Conservation (phyloP, 2,329 filamentous ascomycete genomes). For the Diaporthe longicolla region DNA sequence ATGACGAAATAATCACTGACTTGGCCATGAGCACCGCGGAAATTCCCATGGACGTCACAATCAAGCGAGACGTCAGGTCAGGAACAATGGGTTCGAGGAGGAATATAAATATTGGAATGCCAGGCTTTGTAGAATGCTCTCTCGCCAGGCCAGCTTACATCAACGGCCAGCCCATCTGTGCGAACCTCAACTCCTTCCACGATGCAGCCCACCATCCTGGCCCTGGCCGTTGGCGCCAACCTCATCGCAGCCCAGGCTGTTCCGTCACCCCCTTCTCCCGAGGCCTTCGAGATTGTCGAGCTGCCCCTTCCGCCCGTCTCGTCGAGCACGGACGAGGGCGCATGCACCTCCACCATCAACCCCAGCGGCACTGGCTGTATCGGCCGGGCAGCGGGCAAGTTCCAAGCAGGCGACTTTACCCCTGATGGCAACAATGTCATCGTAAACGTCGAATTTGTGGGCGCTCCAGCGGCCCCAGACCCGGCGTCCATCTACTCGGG, state of each 20-base stretch:
- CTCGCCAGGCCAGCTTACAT: not conserved
- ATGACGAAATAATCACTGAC: not conserved
- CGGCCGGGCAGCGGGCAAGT: slow-evolving; percentile 15
- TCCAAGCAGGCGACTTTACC: slow-evolving; percentile 54
- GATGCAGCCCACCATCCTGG: not conserved
- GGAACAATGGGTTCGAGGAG: not conserved
- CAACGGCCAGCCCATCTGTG: not conserved
- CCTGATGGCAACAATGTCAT: slow-evolving; percentile 60
- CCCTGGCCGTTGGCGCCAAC: slow-evolving; percentile 13
- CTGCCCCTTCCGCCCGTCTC: slow-evolving; percentile 56
- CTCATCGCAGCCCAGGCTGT: slow-evolving; percentile 10
- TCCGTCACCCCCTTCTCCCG: slow-evolving; percentile 48
- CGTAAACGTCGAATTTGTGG: slow-evolving; percentile 56
- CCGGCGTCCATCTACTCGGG: slow-evolving; percentile 58
- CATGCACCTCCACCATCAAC: slow-evolving; percentile 53
- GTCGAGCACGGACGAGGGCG: slow-evolving; percentile 46
- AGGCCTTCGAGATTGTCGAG: slow-evolving; percentile 53
- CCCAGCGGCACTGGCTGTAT: slow-evolving; percentile 57
- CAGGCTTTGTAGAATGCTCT: too few species aligned
- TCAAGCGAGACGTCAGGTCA: not conserved
- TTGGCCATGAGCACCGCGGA: slow-evolving; percentile 1
- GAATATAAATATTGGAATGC: not conserved
- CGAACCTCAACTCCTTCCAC: not conserved
- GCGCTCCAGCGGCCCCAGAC: slow-evolving; percentile 57
- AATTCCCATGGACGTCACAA: not conserved